Base-by-base conservation (phyloP, 2,329 filamentous ascomycete genomes). In the Ophiostoma piceae region DNA sequence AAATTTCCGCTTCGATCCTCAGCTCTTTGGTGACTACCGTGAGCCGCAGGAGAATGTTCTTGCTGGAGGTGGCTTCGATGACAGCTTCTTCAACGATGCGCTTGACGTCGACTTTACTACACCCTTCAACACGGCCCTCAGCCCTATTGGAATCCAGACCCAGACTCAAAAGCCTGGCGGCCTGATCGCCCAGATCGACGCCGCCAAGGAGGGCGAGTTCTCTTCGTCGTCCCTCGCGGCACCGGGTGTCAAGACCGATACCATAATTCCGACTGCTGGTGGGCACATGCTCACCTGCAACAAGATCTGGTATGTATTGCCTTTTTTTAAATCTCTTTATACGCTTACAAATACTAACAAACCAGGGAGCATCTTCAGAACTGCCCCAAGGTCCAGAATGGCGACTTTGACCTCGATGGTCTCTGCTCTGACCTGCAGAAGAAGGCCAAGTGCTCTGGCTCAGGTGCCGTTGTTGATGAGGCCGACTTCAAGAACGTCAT, bases 381-480 rank as follows among this genome's bases (percentile, higher is more conserved):
- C 47, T 96, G 93, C 79, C 89, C 92, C 71, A 93, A 91, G 78
- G 95, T 96, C 75, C 91, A 94, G 77, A 91, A 87, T 71, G 94
- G 94, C 75, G 94, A 96, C 75, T 92, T 98, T 74, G 95, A 99
- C 74, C 90, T 99, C 67, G 95, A 99, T 77, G 89, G 90, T 43
- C 85, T 99, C 32, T 99, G 95, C 81, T 91, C 90, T 4, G 94
- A 99, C 77, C 87, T 99, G 16, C 92, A 94, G 73, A 92, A 94
- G 78, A 99, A 99, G 82, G 95, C 95, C 71, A 95, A 94, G 77
- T 99, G 95, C 79, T 96, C 93, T 0, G 92, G 96, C 74, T 90
- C 85, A 22, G 94, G 95, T 19, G 92, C 96, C 14, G 92, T 97
- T 22, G 91, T 99, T 32, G 90, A 93, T 72, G 89, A 96, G 80